Evolutionary conservation across 305 asterid genomes (phyloP).

Genomic region (Plantago rigida): DNA sequence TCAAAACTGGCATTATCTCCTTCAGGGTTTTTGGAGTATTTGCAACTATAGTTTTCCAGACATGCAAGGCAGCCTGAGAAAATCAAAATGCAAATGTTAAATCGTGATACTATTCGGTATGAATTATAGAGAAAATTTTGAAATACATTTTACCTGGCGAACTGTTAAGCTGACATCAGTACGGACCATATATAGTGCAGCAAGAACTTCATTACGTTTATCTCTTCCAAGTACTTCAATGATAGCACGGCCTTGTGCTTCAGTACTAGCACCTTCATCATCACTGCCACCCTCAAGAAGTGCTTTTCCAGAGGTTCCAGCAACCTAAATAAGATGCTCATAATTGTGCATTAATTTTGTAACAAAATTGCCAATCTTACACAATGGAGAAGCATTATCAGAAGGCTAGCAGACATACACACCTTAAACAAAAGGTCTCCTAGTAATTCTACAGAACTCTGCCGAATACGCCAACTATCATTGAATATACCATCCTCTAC

Average conservation of each 20-base stretch:
- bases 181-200: constrained; percentile 96
- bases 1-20: constrained; percentile 96
- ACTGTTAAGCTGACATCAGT: constrained; percentile 91
- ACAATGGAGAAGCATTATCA: constrained; percentile 18
- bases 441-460: constrained; percentile 95
- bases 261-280: constrained; percentile 99
- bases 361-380: not conserved
- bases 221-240: constrained; percentile 97
- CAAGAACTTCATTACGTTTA: constrained; percentile 96
- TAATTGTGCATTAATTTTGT: constrained; percentile 17
- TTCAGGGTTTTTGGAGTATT: constrained; percentile 95
- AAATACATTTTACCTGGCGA: constrained; percentile 67
- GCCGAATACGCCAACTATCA: constrained; percentile 98
- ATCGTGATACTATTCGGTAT: constrained; percentile 20
- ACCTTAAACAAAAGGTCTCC: constrained; percentile 99
- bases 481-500: constrained; percentile 99
- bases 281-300: constrained; percentile 99
- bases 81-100: constrained; percentile 19
- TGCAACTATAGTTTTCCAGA: constrained; percentile 98
- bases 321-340: constrained; percentile 55
- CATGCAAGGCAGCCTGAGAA: constrained; percentile 91
- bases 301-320: constrained; percentile 99
- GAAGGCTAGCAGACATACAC: constrained; percentile 18
- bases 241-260: constrained; percentile 98
- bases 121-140: constrained; percentile 16